phyloP scores from a whole-genome alignment of 176 grass and related monocot genomes.

The Puya raimondii region DNA sequence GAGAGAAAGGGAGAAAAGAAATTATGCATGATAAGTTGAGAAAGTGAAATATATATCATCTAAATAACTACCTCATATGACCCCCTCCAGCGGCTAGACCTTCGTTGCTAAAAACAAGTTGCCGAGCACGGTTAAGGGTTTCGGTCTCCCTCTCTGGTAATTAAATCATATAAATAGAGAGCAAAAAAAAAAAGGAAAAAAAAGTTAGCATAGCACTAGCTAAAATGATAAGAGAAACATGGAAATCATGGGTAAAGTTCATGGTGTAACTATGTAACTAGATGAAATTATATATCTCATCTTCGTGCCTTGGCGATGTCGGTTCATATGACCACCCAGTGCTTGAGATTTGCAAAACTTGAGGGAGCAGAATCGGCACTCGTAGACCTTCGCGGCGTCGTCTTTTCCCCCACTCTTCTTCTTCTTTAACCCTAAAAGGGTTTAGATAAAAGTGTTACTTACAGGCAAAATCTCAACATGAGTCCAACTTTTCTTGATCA shows the following conservation, averaged over 20 bases:
- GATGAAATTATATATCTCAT: constrained; percentile 1
- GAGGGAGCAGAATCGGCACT: constrained; percentile 94
- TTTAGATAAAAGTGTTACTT: neutral
- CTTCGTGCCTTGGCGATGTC: constrained; percentile 80
- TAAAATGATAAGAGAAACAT: neutral
- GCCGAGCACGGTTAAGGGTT: constrained; percentile 88
- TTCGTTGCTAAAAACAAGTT: constrained; percentile 95
- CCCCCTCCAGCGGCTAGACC: constrained; percentile 34
- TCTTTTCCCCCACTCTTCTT: constrained; percentile 65
- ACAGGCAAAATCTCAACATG: neutral
- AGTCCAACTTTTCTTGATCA: constrained; percentile 20
- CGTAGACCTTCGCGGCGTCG: constrained; percentile 64
- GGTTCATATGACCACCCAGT: constrained; percentile 96
- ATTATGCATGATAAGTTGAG: neutral
- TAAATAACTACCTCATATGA: constrained; percentile 41
- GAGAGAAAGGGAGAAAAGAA: neutral
- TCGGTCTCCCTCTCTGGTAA: constrained; percentile 93
- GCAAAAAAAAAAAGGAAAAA: constrained; percentile 2
- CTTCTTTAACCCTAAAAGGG: constrained; percentile 61
- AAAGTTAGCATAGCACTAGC: neutral
- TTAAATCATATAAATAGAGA: constrained; percentile 10
- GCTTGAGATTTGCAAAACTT: constrained; percentile 98
- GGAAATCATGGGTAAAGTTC: neutral
- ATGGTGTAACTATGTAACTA: neutral
- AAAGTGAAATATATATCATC: neutral